Conservation (phyloP, 768 basidiomycete species). For the Suillus cothurnatus region DNA sequence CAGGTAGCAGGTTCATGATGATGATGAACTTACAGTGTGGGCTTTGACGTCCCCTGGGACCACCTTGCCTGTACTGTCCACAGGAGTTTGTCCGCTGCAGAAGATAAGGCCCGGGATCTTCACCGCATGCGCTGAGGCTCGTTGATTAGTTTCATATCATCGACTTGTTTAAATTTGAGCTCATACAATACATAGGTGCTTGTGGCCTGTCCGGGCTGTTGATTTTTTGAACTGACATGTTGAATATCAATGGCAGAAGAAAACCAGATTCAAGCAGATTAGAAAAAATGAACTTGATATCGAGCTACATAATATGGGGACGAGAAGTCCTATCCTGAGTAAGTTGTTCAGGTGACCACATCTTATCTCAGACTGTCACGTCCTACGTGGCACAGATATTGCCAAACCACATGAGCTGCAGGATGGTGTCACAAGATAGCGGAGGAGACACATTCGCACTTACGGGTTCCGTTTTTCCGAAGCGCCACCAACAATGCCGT, state of each 20-base stretch:
- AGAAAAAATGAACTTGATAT: not conserved
- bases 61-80: constrained; percentile 48
- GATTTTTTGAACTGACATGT: constrained; percentile 56
- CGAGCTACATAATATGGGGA: constrained; percentile 5
- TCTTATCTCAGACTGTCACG: constrained; percentile 1
- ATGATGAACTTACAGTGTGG: constrained; percentile 48
- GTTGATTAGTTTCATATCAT: not conserved
- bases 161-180: not conserved
- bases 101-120: constrained; percentile 62
- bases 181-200: constrained; percentile 18
- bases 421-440: constrained; percentile 7
- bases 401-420: constrained; percentile 2
- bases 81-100: constrained; percentile 61
- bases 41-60: constrained; percentile 59
- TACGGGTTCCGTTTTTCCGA: constrained; percentile 4
- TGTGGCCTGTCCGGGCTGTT: constrained; percentile 49
- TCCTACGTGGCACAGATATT: not conserved
- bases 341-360: constrained; percentile 7
- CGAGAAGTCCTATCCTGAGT: not conserved
- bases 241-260: constrained; percentile 14
- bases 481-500: not conserved
- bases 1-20: not conserved
- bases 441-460: constrained; percentile 1
- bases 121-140: constrained; percentile 50
- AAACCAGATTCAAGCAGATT: not conserved